Conservation (phyloP, 495 filamentous ascomycete genomes). For the Lasiosphaeria ovina region DNA sequence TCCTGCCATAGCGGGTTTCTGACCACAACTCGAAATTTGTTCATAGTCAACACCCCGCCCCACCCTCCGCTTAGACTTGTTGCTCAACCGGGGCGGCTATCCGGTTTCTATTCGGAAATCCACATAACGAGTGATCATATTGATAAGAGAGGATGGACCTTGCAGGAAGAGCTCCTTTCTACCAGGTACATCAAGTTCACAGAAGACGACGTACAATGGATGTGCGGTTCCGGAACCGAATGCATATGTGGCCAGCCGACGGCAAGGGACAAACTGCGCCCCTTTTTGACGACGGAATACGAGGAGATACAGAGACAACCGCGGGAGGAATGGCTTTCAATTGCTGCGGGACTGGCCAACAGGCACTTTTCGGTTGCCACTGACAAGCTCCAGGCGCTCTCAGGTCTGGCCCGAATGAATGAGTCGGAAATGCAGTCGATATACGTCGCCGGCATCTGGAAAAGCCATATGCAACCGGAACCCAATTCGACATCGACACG, state of each 20-base stretch:
- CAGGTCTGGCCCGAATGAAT: too few relatives aligned
- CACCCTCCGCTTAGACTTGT: too few relatives aligned
- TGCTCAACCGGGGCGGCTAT: neutral
- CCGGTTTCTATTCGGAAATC: neutral
- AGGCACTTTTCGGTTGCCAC: too few relatives aligned
- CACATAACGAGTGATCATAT: neutral
- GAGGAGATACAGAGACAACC: neutral
- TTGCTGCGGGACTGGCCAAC: too few relatives aligned
- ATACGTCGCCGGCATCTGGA: too few relatives aligned
- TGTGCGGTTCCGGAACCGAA: constrained; percentile 3
- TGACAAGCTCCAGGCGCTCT: too few relatives aligned
- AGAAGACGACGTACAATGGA: constrained; percentile 8
- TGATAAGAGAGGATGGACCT: constrained; percentile 9
- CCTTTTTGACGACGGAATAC: neutral
- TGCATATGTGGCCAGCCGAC: neutral
- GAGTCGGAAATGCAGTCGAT: too few relatives aligned
- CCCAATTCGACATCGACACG: too few relatives aligned
- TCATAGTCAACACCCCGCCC: neutral
- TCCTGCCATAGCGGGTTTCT: constrained; percentile 14
- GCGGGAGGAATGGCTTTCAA: too few relatives aligned
- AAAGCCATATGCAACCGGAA: too few relatives aligned
- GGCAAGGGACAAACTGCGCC: too few relatives aligned
- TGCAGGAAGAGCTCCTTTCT: constrained; percentile 9
- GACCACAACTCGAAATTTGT: neutral
- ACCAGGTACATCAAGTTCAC: constrained; percentile 6